phyloP scores from a whole-genome alignment of 495 filamentous ascomycete genomes.

The Aspergillus saccharolyticus region DNA sequence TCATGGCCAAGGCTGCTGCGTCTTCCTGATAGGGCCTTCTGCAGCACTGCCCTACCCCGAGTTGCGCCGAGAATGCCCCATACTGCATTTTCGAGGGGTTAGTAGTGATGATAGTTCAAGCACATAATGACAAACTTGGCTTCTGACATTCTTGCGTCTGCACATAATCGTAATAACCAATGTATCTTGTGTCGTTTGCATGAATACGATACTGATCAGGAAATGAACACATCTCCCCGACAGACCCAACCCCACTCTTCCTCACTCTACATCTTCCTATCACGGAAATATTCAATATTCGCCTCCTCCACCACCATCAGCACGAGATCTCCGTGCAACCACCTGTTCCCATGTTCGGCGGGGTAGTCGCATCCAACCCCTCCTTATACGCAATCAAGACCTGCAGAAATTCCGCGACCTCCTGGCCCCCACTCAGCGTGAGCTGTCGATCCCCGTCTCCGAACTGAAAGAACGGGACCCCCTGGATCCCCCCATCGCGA shows the following conservation, averaged over 20 bases:
- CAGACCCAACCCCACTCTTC: no score
- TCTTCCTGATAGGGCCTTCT: neutral
- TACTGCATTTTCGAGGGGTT: no score
- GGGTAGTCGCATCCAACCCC: slow-evolving; percentile 12
- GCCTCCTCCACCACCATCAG: neutral
- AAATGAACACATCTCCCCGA: no score
- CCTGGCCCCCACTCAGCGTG: slow-evolving; percentile 9
- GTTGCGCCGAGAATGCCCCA: neutral
- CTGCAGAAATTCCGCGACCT: slow-evolving; percentile 19
- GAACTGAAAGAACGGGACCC: slow-evolving; percentile 20
- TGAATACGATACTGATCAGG: no score
- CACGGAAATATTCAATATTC: no score
- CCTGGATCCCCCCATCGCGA: slow-evolving; percentile 6
- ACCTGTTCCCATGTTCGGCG: no score
- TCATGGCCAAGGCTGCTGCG: neutral
- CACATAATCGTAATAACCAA: no score
- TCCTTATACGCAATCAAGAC: slow-evolving; percentile 18
- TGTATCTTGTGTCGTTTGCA: no score
- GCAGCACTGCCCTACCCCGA: neutral
- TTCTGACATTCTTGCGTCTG: neutral
- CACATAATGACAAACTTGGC: neutral
- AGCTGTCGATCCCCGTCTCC: slow-evolving; percentile 1
- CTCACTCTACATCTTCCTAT: no score
- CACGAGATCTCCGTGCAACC: neutral
- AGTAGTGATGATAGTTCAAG: neutral